These are phyloP conservation scores for Ceratobasidium sp. DNA, from an alignment of 1,284 basidiomycete species.

Conservation along the genomic window DNA sequence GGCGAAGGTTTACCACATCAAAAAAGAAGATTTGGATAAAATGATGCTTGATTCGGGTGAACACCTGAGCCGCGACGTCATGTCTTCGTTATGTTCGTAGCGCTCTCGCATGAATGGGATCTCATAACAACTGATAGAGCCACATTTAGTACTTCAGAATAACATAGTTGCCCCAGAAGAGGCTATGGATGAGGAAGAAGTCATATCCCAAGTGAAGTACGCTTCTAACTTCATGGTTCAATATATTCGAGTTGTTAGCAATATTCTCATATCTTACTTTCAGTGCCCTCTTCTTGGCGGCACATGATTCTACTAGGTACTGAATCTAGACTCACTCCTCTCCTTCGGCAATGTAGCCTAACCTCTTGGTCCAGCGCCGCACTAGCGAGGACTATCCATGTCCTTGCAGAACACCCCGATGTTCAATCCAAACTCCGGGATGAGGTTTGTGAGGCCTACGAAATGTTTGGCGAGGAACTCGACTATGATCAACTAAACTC, in stretches of 20 bases:
- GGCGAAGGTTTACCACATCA: not conserved
- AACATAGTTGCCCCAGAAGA: not conserved
- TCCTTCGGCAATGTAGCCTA: not conserved
- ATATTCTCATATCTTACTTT: not conserved
- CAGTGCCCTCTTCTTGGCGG: not conserved
- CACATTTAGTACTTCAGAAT: slow-evolving; percentile 1
- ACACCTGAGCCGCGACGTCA: not conserved
- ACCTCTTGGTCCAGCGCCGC: slow-evolving; percentile 1
- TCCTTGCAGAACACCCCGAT: not conserved
- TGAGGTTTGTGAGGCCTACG: not conserved
- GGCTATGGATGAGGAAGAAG: not conserved
- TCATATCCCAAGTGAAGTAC: slow-evolving; percentile 28
- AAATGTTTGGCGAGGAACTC: slow-evolving; percentile 44
- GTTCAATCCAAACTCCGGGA: not conserved
- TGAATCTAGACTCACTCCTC: not conserved
- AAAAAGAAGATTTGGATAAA: not conserved
- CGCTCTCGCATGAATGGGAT: not conserved
- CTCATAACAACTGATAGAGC: not conserved
- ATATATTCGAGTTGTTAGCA: too few relatives aligned
- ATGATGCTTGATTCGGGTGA: not conserved
- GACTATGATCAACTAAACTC: slow-evolving; percentile 27
- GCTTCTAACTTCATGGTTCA: not conserved
- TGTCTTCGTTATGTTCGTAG: slow-evolving; percentile 13
- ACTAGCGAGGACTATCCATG: slow-evolving; percentile 6
- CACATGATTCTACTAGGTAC: slow-evolving; percentile 14